A percentile compares a stretch with the other conserved stretches of the same genome.
phyloP scores from a whole-genome alignment of 768 basidiomycete genomes.

The Xerocomellus amylosporus region DNA sequence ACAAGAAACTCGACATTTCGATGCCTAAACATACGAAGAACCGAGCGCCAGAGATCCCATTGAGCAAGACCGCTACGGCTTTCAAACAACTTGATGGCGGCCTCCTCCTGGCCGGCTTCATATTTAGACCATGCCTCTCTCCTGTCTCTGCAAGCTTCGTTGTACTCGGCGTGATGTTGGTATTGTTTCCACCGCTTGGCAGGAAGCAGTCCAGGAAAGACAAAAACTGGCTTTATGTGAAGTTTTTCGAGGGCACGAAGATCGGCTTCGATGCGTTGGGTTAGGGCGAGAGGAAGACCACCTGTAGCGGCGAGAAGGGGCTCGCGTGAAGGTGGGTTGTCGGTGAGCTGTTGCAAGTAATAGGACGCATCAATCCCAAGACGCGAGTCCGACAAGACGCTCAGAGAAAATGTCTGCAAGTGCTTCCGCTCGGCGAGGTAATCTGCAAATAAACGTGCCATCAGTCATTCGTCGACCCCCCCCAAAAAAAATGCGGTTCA shows the following conservation, averaged over 20 bases:
- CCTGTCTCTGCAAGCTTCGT: constrained; percentile 71
- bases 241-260: constrained; percentile 86
- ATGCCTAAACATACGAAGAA: constrained; percentile 89
- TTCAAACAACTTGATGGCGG: constrained; percentile 82
- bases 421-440: constrained; percentile 89
- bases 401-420: constrained; percentile 75
- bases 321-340: constrained; percentile 76
- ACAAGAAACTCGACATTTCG: constrained; percentile 94
- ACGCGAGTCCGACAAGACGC: constrained; percentile 82
- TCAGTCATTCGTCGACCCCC: background rate
- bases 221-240: constrained; percentile 97
- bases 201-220: constrained; percentile 87
- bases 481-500: background rate
- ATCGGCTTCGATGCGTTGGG: constrained; percentile 86
- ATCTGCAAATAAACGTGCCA: constrained; percentile 40
- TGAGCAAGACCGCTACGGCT: constrained; percentile 67
- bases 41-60: constrained; percentile 94
- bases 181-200: constrained; percentile 63
- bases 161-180: constrained; percentile 53
- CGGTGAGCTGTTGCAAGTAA: constrained; percentile 79
- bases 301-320: constrained; percentile 93
- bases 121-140: constrained; percentile 91
- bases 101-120: constrained; percentile 88
- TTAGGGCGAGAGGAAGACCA: constrained; percentile 87
- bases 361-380: constrained; percentile 95